phyloP scores from a whole-genome alignment of 352 stramenopile genomes.

The Globisporangium acanthophoron region DNA sequence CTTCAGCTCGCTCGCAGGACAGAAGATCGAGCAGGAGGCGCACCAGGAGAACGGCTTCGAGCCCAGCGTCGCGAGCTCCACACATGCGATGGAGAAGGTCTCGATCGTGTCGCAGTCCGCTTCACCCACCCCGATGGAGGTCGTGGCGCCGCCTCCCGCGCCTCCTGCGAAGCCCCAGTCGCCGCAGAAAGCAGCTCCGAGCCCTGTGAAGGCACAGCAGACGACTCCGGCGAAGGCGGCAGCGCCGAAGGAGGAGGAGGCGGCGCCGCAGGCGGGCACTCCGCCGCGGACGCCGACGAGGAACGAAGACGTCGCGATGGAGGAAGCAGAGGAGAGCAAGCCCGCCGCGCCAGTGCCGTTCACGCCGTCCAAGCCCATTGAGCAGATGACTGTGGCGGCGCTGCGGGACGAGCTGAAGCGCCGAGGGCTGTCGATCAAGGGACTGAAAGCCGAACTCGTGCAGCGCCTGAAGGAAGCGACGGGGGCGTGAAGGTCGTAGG shows the following conservation, averaged over 20 bases:
- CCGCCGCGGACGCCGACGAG: not conserved
- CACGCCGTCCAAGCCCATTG: slow-evolving; percentile 66
- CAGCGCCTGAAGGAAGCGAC: slow-evolving; percentile 72
- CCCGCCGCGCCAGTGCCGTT: slow-evolving; percentile 27
- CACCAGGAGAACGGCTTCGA: slow-evolving; percentile 29
- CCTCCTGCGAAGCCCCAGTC: slow-evolving; percentile 7
- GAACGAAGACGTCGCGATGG: slow-evolving; percentile 50
- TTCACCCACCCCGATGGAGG: slow-evolving; percentile 12
- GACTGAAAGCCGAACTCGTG: slow-evolving; percentile 78
- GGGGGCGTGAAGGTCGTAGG: slow-evolving; percentile 5
- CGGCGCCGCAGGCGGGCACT: not conserved
- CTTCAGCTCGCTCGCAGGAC: slow-evolving; percentile 70
- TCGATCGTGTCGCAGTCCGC: slow-evolving; percentile 7
- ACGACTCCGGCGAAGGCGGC: not conserved
- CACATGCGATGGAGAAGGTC: slow-evolving; percentile 40
- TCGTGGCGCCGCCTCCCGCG: slow-evolving; percentile 23
- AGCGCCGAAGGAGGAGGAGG: not conserved
- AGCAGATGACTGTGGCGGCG: slow-evolving; percentile 67
- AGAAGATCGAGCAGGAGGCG: slow-evolving; percentile 55
- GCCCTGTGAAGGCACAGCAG: not conserved
- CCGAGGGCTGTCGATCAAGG: slow-evolving; percentile 69
- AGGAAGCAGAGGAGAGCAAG: slow-evolving; percentile 18
- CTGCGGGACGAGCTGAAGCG: slow-evolving; percentile 75
- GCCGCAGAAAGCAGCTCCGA: not conserved
- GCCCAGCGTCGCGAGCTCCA: slow-evolving; percentile 20